These are phyloP conservation scores for Tuctoria greenei DNA, from an alignment of 176 grass and related monocot genomes.

Conservation along the genomic window DNA sequence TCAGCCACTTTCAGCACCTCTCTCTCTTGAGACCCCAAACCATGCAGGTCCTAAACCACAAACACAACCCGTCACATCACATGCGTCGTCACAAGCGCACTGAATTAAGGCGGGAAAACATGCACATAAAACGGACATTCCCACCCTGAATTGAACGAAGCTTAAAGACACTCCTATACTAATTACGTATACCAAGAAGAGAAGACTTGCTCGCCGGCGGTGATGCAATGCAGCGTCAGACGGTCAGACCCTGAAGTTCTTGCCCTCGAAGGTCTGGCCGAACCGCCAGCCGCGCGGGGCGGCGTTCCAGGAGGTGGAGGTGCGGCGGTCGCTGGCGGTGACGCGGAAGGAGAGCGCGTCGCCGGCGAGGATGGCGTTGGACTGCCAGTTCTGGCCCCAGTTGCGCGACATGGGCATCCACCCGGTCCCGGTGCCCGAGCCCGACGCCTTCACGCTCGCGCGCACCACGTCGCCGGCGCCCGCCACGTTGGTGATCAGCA, in stretches of 20 bases:
- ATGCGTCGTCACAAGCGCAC: not conserved
- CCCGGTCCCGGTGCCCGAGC: conserved; percentile 30
- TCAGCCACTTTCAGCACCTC: conserved; percentile 64
- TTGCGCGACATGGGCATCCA: conserved; percentile 84
- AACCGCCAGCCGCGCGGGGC: conserved; percentile 67
- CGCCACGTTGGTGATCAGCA: conserved; percentile 80
- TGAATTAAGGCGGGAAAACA: not conserved
- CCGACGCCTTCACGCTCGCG: conserved; percentile 56
- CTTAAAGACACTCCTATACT: conserved; percentile 3
- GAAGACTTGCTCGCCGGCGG: too few species aligned
- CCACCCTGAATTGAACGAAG: not conserved
- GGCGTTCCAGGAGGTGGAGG: conserved; percentile 64
- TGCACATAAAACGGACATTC: not conserved
- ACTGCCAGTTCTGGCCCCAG: conserved; percentile 98
- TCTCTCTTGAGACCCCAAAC: too few species aligned
- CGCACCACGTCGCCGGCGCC: conserved; percentile 68
- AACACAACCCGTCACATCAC: conserved; percentile 8
- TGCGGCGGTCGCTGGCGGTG: conserved; percentile 63
- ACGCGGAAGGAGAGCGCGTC: conserved; percentile 74
- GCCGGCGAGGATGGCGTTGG: conserved; percentile 59
- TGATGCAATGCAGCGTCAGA: too few species aligned
- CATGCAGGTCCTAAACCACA: not conserved
- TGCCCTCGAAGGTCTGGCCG: conserved; percentile 79
- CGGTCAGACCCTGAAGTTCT: conserved; percentile 74
- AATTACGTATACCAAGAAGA: conserved; percentile 26